Percentiles rank a stretch among this genome's conserved stretches.
These are phyloP conservation scores for Kwoniella dejecticola DNA, from an alignment of 768 basidiomycete species.

Conservation along the genomic window DNA sequence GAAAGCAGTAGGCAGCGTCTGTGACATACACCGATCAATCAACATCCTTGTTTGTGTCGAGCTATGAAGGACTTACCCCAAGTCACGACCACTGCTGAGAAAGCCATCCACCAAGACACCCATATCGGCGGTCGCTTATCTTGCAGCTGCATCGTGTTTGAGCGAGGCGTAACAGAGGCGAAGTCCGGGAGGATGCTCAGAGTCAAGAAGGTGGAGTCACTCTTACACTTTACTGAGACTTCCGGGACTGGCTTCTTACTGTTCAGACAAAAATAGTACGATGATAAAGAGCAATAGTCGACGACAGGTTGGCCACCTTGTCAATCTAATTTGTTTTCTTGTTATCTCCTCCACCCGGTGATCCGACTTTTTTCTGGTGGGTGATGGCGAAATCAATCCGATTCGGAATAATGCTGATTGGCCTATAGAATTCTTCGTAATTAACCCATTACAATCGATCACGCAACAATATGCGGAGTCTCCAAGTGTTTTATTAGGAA, in stretches of 20 bases:
- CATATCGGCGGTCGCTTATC: slow-evolving; percentile 32
- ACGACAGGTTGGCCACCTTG: slow-evolving; percentile 2
- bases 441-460: slow-evolving; percentile 5
- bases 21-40: no score
- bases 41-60: no score
- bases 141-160: slow-evolving; percentile 7
- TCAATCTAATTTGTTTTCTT: neutral
- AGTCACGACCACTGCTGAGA: slow-evolving; percentile 40
- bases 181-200: no score
- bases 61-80: slow-evolving; percentile 43
- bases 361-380: neutral
- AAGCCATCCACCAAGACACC: slow-evolving; percentile 49
- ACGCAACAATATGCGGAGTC: neutral
- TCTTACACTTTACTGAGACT: no score
- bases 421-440: slow-evolving; percentile 1
- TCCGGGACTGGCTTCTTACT: no score
- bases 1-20: slow-evolving; percentile 50
- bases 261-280: no score
- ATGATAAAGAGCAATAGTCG: no score
- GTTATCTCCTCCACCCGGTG: neutral
- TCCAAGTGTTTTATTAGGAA: neutral
- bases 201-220: no score
- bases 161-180: no score
- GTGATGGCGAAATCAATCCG: neutral
- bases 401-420: neutral